Evolutionary conservation across 2,329 filamentous ascomycete genomes (phyloP), one percentile per base, ranked within the genome.

Genomic region (Botrytis elliptica): DNA sequence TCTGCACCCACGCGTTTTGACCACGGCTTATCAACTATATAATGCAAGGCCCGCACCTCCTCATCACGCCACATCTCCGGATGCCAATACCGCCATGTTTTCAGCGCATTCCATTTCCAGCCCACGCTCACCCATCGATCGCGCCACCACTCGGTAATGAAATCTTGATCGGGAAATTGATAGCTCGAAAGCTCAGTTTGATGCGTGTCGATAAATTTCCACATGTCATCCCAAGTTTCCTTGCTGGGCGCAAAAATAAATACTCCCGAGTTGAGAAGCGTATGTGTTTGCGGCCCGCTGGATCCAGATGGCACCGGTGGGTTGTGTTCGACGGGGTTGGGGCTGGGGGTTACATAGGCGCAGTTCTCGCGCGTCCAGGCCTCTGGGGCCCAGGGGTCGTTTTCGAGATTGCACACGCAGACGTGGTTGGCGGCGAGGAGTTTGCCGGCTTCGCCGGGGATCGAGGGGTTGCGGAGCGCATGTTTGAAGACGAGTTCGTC

Each of bases 401-500:
- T 1, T 0, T 93, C 84, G 29, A 93, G 92, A 82, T 96, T 96
- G 84, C 93, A 96, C 22, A 93, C 90, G 82, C 93, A 96, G 18
- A 93, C 93, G 83, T 95, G 92, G 77, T 89, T 89, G 7, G 93
- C 93, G 7, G 93, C 93, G 82, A 97, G 40, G 40, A 49, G 42
- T n/a, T 72, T 72, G 8, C 70, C 70, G 0, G 16, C 14, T 25
- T 72, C 70, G 1, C 63, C 62, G 0, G 25, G 14, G 8, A 29
- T 4, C 6, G 38, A 4, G 5, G 36, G 29, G 5, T 33, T 36
- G 14, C 91, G 3, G 60, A 96, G 86, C 72, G 87, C 83, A 33
- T 96, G 77, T 16, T 92, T 55, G 46, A 29, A 88, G 91, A 97
- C 96, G 75, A 97, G 85, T 84, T 96, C 93, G 81, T 97, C 94